These are phyloP conservation scores for Pleurotus cornucopiae DNA, from an alignment of 768 basidiomycete species.

Conservation along the genomic window DNA sequence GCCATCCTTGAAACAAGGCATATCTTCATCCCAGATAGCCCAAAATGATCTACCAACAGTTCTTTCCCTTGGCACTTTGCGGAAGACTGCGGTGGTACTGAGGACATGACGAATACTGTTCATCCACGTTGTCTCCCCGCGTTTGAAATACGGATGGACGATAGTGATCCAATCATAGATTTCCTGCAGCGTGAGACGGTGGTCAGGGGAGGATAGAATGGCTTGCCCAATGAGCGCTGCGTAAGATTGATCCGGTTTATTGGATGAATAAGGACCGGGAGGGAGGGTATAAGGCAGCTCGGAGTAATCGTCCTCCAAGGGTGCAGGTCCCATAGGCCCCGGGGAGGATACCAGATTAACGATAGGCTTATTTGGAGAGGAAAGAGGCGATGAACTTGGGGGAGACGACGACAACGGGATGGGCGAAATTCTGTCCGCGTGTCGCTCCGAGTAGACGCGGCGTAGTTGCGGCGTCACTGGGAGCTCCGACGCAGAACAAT, in stretches of 20 bases:
- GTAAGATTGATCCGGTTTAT: slow-evolving; percentile 86
- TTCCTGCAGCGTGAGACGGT: slow-evolving; percentile 87
- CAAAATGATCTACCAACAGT: slow-evolving; percentile 80
- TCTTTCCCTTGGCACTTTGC: slow-evolving; percentile 77
- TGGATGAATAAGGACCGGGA: slow-evolving; percentile 73
- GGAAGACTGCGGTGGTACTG: slow-evolving; percentile 87
- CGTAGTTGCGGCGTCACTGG: slow-evolving; percentile 48
- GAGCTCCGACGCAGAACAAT: slow-evolving; percentile 25
- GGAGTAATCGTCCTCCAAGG: slow-evolving; percentile 62
- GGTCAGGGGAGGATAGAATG: slow-evolving; percentile 77
- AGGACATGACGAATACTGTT: slow-evolving; percentile 97
- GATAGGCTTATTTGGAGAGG: slow-evolving; percentile 55
- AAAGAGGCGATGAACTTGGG: slow-evolving; percentile 50
- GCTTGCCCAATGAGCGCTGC: slow-evolving; percentile 96
- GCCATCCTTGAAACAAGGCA: slow-evolving; percentile 79
- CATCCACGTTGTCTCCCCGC: slow-evolving; percentile 94
- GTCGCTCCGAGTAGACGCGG: slow-evolving; percentile 25
- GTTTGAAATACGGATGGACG: slow-evolving; percentile 90
- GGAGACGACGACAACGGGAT: slow-evolving; percentile 62
- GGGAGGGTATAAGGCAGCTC: slow-evolving; percentile 74
- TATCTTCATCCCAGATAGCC: slow-evolving; percentile 81
- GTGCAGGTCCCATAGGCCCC: slow-evolving; percentile 66
- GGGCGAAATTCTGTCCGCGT: slow-evolving; percentile 26
- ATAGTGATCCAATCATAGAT: slow-evolving; percentile 96
- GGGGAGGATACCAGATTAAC: slow-evolving; percentile 84